Evolutionary conservation across 1,284 basidiomycete species (phyloP).

Genomic region (Termitomyces sp.): DNA sequence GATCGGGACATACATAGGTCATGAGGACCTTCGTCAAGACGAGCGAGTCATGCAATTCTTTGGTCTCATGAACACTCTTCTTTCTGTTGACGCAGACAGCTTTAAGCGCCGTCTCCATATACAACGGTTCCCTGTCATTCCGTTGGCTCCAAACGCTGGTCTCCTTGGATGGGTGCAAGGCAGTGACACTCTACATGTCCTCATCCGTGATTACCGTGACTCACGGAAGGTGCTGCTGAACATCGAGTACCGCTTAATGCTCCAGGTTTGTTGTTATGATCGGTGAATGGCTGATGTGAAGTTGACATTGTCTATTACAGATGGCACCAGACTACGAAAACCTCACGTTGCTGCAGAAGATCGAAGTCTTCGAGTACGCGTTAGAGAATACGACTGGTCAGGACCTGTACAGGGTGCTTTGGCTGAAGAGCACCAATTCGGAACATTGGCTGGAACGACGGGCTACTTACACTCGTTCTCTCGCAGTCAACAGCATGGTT

Average conservation of each 20-base stretch:
- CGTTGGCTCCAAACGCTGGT: constrained; percentile 94
- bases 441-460: constrained; percentile 98
- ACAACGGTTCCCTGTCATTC: constrained; percentile 91
- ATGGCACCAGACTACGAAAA: constrained; percentile 99
- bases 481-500: constrained; percentile 96
- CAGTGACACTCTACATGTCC: constrained; percentile 96
- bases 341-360: constrained; percentile 92
- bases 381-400: constrained; percentile 98
- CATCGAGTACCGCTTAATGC: constrained; percentile 97
- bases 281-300: background rate
- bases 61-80: constrained; percentile 92
- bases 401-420: constrained; percentile 96
- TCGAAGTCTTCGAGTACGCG: constrained; percentile 99
- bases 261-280: constrained; percentile 60
- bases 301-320: constrained; percentile 35
- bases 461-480: constrained; percentile 93
- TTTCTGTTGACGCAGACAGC: constrained; percentile 89
- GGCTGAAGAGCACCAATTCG: constrained; percentile 93
- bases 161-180: constrained; percentile 95
- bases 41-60: constrained; percentile 99
- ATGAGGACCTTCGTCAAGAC: constrained; percentile 98
- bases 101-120: constrained; percentile 97
- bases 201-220: constrained; percentile 94
- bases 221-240: constrained; percentile 95
- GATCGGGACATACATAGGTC: constrained; percentile 49